Evolutionary conservation across 2,329 filamentous ascomycete genomes (phyloP).

Genomic region (Aspergillus unguis): DNA sequence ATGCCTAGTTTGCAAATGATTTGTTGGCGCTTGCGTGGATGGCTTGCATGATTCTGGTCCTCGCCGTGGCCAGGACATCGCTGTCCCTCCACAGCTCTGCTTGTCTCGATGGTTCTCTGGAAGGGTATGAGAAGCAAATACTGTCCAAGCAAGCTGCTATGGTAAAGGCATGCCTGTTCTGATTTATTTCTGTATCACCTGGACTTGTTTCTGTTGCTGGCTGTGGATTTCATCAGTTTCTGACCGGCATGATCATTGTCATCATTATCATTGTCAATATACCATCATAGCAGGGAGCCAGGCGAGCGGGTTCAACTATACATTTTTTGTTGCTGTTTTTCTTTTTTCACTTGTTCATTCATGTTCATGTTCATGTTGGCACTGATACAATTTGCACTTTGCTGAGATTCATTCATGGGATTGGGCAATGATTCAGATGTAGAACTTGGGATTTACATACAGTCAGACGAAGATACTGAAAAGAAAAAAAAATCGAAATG

Average conservation of each 20-base stretch:
- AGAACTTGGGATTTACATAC: constrained; percentile 22
- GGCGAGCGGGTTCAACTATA: constrained; percentile 24
- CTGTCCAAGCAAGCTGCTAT: constrained; percentile 3
- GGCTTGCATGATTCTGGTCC: constrained; percentile 16
- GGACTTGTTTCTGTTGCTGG: constrained; percentile 14
- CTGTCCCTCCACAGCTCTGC: neutral
- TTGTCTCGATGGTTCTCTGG: too few relatives aligned
- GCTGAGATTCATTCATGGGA: constrained; percentile 17
- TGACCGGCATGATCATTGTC: constrained; percentile 20
- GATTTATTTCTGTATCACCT: constrained; percentile 5
- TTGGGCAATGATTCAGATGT: constrained; percentile 19
- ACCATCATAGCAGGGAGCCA: constrained; percentile 30
- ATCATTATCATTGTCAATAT: constrained; percentile 25
- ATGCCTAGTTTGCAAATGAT: constrained; percentile 15
- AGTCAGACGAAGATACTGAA: constrained; percentile 10
- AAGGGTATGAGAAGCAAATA: too few relatives aligned
- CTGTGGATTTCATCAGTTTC: constrained; percentile 20
- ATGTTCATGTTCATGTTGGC: constrained; percentile 9
- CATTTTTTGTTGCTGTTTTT: constrained; percentile 13
- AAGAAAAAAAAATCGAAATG: constrained; percentile 7
- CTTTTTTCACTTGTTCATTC: constrained; percentile 2
- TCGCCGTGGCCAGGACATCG: constrained; percentile 2
- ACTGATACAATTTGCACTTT: constrained; percentile 15
- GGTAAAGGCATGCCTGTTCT: constrained; percentile 12
- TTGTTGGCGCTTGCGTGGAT: constrained; percentile 18